Percentiles rank a stretch among this genome's conserved stretches.
These are phyloP conservation scores for Chalciporus pseudorubinellus DNA, from an alignment of 768 basidiomycete species.

Conservation along the genomic window DNA sequence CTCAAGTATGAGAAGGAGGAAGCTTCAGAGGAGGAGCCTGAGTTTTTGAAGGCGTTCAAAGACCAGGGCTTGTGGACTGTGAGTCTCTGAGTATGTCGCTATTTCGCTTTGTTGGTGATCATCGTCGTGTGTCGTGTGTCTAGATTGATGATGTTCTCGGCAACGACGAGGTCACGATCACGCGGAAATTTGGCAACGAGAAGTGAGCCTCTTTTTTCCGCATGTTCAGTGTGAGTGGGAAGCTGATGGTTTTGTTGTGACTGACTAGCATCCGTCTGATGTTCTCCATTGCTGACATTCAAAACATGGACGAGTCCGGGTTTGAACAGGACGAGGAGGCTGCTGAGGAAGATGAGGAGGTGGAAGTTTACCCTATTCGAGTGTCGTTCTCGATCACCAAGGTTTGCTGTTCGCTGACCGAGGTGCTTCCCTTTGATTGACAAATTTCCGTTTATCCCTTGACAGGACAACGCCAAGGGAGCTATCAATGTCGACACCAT, in stretches of 20 bases:
- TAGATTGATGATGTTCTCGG: slow-evolving; percentile 66
- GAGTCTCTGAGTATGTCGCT: neutral
- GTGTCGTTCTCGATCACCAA: slow-evolving; percentile 84
- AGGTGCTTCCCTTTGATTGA: neutral
- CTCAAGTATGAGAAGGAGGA: slow-evolving; percentile 81
- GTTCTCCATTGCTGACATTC: slow-evolving; percentile 91
- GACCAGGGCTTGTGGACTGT: slow-evolving; percentile 78
- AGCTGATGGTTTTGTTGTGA: neutral
- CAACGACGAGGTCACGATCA: slow-evolving; percentile 78
- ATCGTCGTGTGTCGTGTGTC: neutral
- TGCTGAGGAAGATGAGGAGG: slow-evolving; percentile 26
- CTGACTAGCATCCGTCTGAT: slow-evolving; percentile 77
- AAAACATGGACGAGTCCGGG: slow-evolving; percentile 42
- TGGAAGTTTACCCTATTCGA: slow-evolving; percentile 66
- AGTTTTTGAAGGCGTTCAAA: slow-evolving; percentile 77
- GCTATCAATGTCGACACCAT: slow-evolving; percentile 77
- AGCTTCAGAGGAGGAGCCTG: slow-evolving; percentile 48
- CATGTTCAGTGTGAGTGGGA: neutral
- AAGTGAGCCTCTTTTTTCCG: slow-evolving; percentile 52
- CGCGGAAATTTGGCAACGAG: slow-evolving; percentile 89
- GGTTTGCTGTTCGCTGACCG: slow-evolving; percentile 35
- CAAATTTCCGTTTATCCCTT: neutral
- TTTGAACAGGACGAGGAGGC: slow-evolving; percentile 41
- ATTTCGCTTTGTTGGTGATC: no score
- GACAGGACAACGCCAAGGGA: slow-evolving; percentile 51